Evolutionary conservation across 2,329 filamentous ascomycete genomes (phyloP), one percentile per base, ranked within the genome.

Genomic region (Truncatella angustata): DNA sequence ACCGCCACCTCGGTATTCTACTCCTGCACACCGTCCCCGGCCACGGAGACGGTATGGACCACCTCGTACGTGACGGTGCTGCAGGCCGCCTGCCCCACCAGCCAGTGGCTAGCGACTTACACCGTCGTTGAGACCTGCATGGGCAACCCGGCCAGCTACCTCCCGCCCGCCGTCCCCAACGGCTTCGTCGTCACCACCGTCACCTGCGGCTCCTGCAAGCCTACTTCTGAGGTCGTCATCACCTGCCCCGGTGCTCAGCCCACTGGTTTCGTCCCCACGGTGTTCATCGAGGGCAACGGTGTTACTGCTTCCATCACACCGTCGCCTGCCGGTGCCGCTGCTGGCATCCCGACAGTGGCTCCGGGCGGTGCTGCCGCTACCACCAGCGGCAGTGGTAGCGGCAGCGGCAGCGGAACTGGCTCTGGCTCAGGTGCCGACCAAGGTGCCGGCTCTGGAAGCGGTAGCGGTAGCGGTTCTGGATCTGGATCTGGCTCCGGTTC

Each of bases 51-150:
- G 21, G 44, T 61, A 45, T 71, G 63, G 57, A 72, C 70, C 30
- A 73, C 68, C 5, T 59, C 68, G 37, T 75, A 74, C 61, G 62
- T 64, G 56, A 70, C 69, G 26, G 63, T 65, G 36, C 57, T 66
- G 21, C 63, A 61, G 24, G 72, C 72, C 9, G 71, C 70, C 49
- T 70, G 70, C 58, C 59, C 66, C 52, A 70, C 66, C n/a, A 60
- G 65, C 55, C 53, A 58, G 43, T 73, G 72, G 71, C 51, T 65
- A 34, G 70, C 72, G 30, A 70, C 69, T 28, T 75, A 74, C 63
- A 75, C 71, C 48, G 58, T 75, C 58, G 61, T 59, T 7, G 66
- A 73, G 60, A 65, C 64, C 24, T 69, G 67, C 58, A 54, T 59
- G 11, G 70, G 69, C 47, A 57, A 62, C 53, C 60, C 59, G 42